Conservation (phyloP, 2,329 filamentous ascomycete species). For the Fusarium sp. region DNA sequence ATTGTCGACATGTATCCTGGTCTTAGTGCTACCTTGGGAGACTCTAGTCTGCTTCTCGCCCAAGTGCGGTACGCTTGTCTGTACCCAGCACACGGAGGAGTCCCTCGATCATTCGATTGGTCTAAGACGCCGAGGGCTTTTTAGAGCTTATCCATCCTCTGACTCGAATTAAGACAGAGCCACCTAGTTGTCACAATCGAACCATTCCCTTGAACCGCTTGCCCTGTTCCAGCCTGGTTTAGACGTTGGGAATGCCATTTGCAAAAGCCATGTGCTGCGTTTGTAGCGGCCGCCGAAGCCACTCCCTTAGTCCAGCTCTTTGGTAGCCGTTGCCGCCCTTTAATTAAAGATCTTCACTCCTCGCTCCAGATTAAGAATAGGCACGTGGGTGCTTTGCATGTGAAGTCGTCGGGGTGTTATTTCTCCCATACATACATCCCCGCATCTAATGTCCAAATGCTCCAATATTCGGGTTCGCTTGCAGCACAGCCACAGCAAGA, state of each 20-base stretch:
- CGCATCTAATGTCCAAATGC: constrained; percentile 8
- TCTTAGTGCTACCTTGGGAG: constrained; percentile 19
- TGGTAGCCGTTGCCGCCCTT: constrained; percentile 25
- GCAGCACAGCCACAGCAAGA: constrained; percentile 36
- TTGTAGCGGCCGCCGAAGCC: constrained; percentile 40
- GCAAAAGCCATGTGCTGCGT: constrained; percentile 38
- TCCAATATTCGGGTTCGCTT: constrained; percentile 4
- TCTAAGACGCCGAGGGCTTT: constrained; percentile 11
- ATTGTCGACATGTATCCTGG: constrained; percentile 21
- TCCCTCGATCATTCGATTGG: constrained; percentile 29
- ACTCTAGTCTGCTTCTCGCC: neutral
- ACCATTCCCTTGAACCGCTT: constrained; percentile 43
- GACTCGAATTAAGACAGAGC: constrained; percentile 23
- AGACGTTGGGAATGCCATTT: constrained; percentile 40
- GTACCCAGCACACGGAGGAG: constrained; percentile 14
- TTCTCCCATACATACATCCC: constrained; percentile 12
- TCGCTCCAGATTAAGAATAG: constrained; percentile 33
- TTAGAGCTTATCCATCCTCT: constrained; percentile 20
- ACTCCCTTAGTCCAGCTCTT: constrained; percentile 23
- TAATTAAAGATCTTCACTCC: constrained; percentile 37
- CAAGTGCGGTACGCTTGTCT: neutral
- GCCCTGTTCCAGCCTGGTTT: constrained; percentile 40
- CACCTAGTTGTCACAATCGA: constrained; percentile 43
- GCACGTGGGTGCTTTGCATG: constrained; percentile 40
- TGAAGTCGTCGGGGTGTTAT: constrained; percentile 19